Base-by-base conservation (phyloP, 805 yeast genomes). In the Ogataea dorogensis region DNA sequence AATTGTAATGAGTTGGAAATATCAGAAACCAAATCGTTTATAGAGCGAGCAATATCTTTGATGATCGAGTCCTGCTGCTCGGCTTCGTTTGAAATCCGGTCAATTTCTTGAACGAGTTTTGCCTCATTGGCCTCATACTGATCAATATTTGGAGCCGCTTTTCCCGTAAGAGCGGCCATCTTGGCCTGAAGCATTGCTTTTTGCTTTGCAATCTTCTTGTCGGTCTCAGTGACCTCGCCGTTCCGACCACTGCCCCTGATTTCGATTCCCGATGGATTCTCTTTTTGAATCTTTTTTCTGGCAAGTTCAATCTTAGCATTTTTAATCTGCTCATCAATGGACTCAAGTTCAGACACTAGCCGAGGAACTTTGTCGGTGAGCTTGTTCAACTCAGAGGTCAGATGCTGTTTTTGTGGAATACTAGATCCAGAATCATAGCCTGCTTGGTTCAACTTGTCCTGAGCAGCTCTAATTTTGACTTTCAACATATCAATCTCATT, bases 131-230 rank as follows among this genome's bases (percentile, higher is more conserved):
- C 73, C 24, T 77, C 76, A 49, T 73, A 70, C 3, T 64, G 65
- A 16, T 68, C 70, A 27, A 65, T 58, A 20, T 64, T 64, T 6
- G 70, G 62, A 3, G 70, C 64, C 6, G 75, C 67, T 51, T 79
- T 82, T 5, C 96, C 96, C 0, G 97, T 89, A 51, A 91, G 72
- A 3, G 91, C 86, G 18, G 96, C 95, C 95, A 91, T 88, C 49
- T 95, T 75, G 33, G 89, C 85, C 45, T 80, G 79, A 49, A 93
- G 68, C 38, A 79, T 64, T 25, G 91, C 94, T 54, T 84, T 82
- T 26, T 86, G 80, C 49, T 75, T 81, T 24, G 91, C 93, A 50
- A 84, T 83, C 45, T 84, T 75, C 42, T 84, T 74, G 56, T 89
- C 97, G 10, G 77, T 63, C 17, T 86, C 96, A 3, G 97, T 89